Conservation (phyloP, 495 filamentous ascomycete genomes). For the Parachaetomium inaequale region DNA sequence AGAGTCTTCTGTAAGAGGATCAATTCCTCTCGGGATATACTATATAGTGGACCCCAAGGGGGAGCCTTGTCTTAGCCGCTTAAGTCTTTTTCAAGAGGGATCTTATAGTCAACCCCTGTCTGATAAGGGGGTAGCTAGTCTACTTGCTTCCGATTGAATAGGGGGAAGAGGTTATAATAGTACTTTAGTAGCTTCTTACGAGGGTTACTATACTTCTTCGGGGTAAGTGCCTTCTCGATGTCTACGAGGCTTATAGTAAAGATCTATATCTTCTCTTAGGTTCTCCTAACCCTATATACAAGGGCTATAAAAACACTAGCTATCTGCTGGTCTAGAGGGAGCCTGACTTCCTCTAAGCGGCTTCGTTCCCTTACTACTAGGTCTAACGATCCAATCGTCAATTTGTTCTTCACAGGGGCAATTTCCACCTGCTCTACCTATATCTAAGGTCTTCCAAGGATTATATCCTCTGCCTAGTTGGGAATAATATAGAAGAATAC, state of each 20-base stretch:
- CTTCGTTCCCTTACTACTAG: not conserved
- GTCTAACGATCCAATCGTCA: not conserved
- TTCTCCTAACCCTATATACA: not conserved
- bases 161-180: not conserved
- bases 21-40: slow-evolving; percentile 28
- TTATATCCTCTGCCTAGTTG: not conserved
- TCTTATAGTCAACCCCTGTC: not conserved
- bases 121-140: not conserved
- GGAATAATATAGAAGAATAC: not conserved
- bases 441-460: not conserved
- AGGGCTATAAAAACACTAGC: not conserved
- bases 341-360: not conserved
- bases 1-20: slow-evolving; percentile 16
- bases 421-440: not conserved
- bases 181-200: not conserved
- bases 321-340: not conserved
- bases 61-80: not conserved
- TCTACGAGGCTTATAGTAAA: not conserved
- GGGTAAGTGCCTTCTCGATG: slow-evolving; percentile 3
- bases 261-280: not conserved
- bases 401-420: not conserved
- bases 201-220: not conserved
- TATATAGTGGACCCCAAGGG: slow-evolving; percentile 17
- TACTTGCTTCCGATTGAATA: not conserved
- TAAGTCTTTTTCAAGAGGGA: not conserved